phyloP scores from a whole-genome alignment of 805 yeast genomes.

The Kodamaea jinghongensis region DNA sequence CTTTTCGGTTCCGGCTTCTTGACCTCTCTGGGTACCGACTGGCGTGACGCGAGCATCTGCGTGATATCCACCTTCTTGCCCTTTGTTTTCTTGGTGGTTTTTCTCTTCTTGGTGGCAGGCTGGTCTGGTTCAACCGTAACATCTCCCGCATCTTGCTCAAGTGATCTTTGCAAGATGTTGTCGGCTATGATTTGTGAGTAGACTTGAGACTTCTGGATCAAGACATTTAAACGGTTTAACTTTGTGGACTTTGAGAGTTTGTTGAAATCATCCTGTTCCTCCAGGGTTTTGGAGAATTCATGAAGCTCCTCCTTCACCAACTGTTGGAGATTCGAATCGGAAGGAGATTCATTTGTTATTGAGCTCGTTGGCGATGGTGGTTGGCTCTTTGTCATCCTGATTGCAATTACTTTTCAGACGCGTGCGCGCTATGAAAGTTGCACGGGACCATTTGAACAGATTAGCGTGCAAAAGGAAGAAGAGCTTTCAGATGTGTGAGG shows the following conservation, averaged over 20 bases:
- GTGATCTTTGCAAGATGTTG: conserved; percentile 50
- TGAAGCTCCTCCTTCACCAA: conserved; percentile 7
- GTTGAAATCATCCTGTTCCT: conserved; percentile 42
- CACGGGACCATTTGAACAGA: no score
- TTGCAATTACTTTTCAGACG: conserved; percentile 3
- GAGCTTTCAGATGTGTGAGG: no score
- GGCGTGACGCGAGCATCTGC: conserved; percentile 15
- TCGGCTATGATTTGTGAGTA: conserved; percentile 86
- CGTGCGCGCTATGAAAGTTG: conserved; percentile 7
- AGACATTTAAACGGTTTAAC: conserved; percentile 61
- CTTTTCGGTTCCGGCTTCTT: conserved; percentile 10
- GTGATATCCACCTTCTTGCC: conserved; percentile 20
- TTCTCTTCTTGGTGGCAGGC: conserved; percentile 10
- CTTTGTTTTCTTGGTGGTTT: conserved; percentile 21
- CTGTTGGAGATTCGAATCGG: conserved; percentile 3
- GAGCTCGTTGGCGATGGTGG: background rate
- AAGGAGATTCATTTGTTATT: background rate
- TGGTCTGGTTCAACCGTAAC: conserved; percentile 16
- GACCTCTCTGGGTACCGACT: conserved; percentile 12
- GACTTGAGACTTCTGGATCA: conserved; percentile 84
- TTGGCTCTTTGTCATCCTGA: conserved; percentile 4
- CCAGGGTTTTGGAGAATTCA: conserved; percentile 6
- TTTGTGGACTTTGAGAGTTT: conserved; percentile 53
- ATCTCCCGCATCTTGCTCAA: conserved; percentile 18
- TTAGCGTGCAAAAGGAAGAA: no score